Conservation (phyloP, 495 filamentous ascomycete genomes). For the Tuber borchii region DNA sequence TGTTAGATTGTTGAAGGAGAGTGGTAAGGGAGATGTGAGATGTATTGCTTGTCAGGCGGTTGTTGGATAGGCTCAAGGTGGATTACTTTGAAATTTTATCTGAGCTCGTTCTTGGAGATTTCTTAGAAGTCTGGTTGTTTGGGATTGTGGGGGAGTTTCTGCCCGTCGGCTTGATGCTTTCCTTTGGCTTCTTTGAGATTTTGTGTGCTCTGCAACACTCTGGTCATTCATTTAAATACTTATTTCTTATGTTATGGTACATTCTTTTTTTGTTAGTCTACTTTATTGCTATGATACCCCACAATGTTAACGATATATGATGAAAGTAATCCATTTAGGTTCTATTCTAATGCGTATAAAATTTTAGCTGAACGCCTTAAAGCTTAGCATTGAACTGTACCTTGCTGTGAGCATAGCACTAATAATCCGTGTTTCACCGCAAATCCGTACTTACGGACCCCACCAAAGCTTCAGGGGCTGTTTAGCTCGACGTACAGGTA, state of each 20-base stretch:
- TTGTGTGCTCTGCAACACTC: not conserved
- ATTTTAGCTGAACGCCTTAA: no score
- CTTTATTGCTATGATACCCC: not conserved
- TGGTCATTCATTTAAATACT: not conserved
- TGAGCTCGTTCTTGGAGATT: not conserved
- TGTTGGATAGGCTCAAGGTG: not conserved
- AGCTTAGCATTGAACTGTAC: no score
- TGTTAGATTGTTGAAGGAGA: not conserved
- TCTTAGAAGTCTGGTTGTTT: not conserved
- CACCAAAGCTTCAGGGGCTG: no score
- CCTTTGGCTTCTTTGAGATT: not conserved
- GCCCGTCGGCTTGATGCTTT: not conserved
- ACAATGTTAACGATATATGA: not conserved
- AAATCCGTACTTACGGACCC: no score
- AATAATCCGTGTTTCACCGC: no score
- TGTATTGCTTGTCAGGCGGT: not conserved
- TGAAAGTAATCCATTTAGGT: not conserved
- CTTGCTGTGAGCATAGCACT: no score
- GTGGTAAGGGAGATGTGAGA: not conserved
- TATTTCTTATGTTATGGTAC: not conserved
- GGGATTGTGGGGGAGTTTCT: not conserved
- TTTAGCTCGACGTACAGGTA: no score
- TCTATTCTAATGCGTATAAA: no score
- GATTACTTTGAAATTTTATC: not conserved
- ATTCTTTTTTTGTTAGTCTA: not conserved